phyloP scores from a whole-genome alignment of 2,329 filamentous ascomycete genomes.

The Aspergillus sp. region DNA sequence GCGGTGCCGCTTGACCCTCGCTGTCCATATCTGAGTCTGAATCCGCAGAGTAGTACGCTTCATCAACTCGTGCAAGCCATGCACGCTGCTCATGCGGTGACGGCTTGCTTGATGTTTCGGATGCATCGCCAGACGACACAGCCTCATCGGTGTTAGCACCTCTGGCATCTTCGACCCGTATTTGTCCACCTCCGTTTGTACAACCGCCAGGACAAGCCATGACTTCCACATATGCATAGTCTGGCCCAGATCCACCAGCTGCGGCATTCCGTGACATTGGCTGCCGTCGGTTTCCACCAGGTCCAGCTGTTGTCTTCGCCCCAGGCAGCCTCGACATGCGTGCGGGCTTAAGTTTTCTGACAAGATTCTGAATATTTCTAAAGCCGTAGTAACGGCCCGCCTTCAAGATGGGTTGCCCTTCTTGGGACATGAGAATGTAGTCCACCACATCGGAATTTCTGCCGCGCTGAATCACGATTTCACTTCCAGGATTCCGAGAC shows the following conservation, averaged over 20 bases:
- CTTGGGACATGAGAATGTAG: slow-evolving; percentile 56
- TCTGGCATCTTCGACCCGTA: slow-evolving; percentile 72
- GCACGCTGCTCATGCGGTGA: slow-evolving; percentile 73
- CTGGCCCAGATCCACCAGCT: slow-evolving; percentile 33
- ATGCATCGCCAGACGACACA: slow-evolving; percentile 13
- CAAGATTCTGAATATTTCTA: slow-evolving; percentile 95
- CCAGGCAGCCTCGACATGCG: slow-evolving; percentile 71
- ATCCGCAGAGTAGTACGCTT: slow-evolving; percentile 77
- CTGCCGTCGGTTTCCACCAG: slow-evolving; percentile 20
- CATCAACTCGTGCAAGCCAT: slow-evolving; percentile 73
- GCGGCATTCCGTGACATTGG: slow-evolving; percentile 24
- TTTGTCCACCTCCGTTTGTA: slow-evolving; percentile 93
- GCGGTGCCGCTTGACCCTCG: slow-evolving; percentile 18
- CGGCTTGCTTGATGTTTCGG: slow-evolving; percentile 41
- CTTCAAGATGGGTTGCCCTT: slow-evolving; percentile 56
- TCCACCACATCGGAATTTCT: slow-evolving; percentile 88
- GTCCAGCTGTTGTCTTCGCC: slow-evolving; percentile 43
- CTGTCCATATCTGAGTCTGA: slow-evolving; percentile 40
- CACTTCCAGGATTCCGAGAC: slow-evolving; percentile 59
- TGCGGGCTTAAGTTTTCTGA: slow-evolving; percentile 78
- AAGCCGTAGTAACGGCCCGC: slow-evolving; percentile 94
- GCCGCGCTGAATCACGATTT: slow-evolving; percentile 62
- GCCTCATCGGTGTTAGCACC: slow-evolving; percentile 13
- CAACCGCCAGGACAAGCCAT: slow-evolving; percentile 99
- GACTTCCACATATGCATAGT: slow-evolving; percentile 92